A percentile compares a stretch with the other conserved stretches of the same genome.
Evolutionary conservation across 2,329 filamentous ascomycete species (phyloP).

Genomic region (Colletotrichum cuscutae): DNA sequence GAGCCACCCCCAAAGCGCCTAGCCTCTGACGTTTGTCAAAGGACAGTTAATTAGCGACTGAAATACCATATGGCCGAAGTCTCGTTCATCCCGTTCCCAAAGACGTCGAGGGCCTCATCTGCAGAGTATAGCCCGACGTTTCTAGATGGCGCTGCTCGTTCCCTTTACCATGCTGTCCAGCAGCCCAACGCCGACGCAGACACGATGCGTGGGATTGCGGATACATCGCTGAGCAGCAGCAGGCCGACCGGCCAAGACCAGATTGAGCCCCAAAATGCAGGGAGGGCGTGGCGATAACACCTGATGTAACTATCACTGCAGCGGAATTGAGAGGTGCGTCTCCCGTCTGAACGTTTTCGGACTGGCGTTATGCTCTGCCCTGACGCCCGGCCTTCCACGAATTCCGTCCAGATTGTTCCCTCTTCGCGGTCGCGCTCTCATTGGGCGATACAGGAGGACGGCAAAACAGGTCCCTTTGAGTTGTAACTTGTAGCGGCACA

Average conservation of each 20-base stretch:
- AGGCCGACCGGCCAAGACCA: not conserved
- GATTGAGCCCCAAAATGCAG: conserved; percentile 12
- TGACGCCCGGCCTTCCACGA: not conserved
- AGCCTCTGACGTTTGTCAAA: not conserved
- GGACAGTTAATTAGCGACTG: not conserved
- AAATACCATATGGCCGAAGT: not conserved
- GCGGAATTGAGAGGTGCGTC: conserved; percentile 5
- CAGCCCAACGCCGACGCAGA: not conserved
- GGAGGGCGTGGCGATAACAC: conserved; percentile 18
- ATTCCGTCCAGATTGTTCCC: not conserved
- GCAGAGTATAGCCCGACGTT: too few species aligned
- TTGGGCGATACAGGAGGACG: not conserved
- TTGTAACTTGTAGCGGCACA: not conserved
- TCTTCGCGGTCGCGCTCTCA: not conserved
- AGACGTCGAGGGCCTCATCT: not conserved
- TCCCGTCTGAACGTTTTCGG: conserved; percentile 14
- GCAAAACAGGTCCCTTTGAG: conserved; percentile 9
- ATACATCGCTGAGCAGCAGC: not conserved
- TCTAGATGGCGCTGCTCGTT: not conserved
- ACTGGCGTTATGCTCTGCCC: not conserved
- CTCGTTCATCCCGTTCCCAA: not conserved
- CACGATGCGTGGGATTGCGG: not conserved
- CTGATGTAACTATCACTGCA: not conserved
- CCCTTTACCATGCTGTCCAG: not conserved
- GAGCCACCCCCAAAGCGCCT: not conserved